These are phyloP conservation scores for Papilionanthe hybrid DNA, from an alignment of 116 monocot genomes.

Conservation along the genomic window DNA sequence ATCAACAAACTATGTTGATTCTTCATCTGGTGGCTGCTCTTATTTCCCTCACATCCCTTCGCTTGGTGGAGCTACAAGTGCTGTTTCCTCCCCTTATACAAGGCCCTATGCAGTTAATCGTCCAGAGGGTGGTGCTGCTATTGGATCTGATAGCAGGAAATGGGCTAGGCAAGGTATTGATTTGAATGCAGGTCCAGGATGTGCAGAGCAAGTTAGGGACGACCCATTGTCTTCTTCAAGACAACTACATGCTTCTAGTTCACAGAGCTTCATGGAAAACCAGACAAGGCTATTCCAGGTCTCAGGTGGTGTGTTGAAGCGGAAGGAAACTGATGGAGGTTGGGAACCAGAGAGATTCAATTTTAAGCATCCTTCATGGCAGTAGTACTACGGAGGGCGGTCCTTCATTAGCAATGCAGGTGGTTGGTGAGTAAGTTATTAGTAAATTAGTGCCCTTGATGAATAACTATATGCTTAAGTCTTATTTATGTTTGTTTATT, in stretches of 20 bases:
- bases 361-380: constrained; percentile 51
- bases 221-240: constrained; percentile 29
- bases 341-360: constrained; percentile 52
- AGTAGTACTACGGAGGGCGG: constrained; percentile 13
- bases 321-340: constrained; percentile 61
- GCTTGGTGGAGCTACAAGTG: neutral
- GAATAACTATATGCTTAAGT: no score
- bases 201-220: constrained; percentile 31
- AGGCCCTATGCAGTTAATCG: constrained; percentile 40
- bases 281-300: constrained; percentile 30
- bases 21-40: constrained; percentile 23
- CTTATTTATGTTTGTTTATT: no score
- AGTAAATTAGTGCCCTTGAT: no score
- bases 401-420: neutral
- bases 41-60: constrained; percentile 34
- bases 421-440: neutral
- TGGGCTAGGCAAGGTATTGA: constrained; percentile 43
- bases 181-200: constrained; percentile 53
- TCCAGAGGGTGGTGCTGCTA: constrained; percentile 35
- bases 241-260: constrained; percentile 19
- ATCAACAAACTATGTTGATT: constrained; percentile 29
- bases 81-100: constrained; percentile 4
- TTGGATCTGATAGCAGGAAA: constrained; percentile 34
- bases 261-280: constrained; percentile 38
- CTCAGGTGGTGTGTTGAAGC: constrained; percentile 40